Conservation (phyloP, 208 protist genomes). For the Acanthamoeba triangularis region DNA sequence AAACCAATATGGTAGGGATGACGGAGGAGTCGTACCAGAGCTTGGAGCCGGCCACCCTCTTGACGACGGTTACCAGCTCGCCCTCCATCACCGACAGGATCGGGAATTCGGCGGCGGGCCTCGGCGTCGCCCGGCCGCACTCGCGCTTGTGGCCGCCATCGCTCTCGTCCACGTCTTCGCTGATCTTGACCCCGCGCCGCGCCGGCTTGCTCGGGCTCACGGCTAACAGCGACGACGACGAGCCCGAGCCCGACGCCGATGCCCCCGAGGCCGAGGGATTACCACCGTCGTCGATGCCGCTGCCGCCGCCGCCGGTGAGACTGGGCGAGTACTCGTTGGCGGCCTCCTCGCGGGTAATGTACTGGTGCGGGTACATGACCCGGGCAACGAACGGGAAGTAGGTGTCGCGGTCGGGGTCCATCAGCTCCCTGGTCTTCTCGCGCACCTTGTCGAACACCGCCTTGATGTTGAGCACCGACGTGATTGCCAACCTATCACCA, state of each 20-base stretch:
- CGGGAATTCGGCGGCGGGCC: neutral
- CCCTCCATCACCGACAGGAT: conserved; percentile 47
- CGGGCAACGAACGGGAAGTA: conserved; percentile 13
- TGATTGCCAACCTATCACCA: neutral
- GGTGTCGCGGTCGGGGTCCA: neutral
- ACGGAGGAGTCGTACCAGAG: neutral
- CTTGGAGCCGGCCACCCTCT: neutral
- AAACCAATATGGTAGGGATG: neutral
- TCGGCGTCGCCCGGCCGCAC: neutral
- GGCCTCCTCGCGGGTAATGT: conserved; percentile 1
- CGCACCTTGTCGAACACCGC: neutral
- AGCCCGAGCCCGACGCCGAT: no score
- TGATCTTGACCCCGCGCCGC: neutral
- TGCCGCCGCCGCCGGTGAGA: neutral
- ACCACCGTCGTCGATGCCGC: no score
- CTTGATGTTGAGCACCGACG: conserved; percentile 56
- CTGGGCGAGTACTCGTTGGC: neutral
- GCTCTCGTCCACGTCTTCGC: neutral
- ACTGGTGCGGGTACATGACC: conserved; percentile 58
- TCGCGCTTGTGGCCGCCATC: neutral
- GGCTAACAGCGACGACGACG: neutral
- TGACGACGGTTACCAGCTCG: conserved; percentile 46
- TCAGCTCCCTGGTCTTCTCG: conserved; percentile 31
- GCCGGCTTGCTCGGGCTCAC: neutral
- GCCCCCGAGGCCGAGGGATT: neutral